A percentile compares a stretch with the other conserved stretches of the same genome.
These are phyloP conservation scores for Xylaria venustula DNA, from an alignment of 495 filamentous ascomycete genomes.

Conservation along the genomic window DNA sequence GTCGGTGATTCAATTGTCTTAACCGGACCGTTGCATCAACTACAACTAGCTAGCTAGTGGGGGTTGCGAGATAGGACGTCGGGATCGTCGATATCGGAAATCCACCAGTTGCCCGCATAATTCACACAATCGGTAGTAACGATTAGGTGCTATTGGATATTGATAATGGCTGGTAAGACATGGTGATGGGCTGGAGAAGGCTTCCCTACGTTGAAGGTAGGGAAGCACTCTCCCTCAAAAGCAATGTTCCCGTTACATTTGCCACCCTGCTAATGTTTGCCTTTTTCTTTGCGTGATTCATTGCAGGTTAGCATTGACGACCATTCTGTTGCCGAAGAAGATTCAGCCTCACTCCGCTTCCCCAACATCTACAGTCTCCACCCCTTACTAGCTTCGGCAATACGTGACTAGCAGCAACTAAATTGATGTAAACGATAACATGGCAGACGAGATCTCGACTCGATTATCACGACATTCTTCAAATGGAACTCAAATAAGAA, in stretches of 20 bases:
- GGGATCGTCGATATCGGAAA: neutral
- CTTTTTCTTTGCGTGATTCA: too few species aligned
- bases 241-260: too few species aligned
- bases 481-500: neutral
- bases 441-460: neutral
- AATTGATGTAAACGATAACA: neutral
- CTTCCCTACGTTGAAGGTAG: too few species aligned
- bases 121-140: neutral
- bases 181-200: too few species aligned
- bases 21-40: too few species aligned
- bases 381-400: neutral
- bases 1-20: neutral
- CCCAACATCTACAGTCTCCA: neutral
- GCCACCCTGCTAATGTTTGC: too few species aligned
- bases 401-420: neutral
- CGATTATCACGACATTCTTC: slow-evolving; percentile 1
- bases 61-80: neutral
- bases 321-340: neutral
- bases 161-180: neutral
- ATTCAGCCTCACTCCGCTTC: neutral
- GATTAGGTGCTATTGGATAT: too few species aligned
- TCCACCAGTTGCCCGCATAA: neutral
- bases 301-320: too few species aligned
- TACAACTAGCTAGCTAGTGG: neutral
- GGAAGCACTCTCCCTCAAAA: too few species aligned